A percentile compares a stretch with the other conserved stretches of the same genome.
Evolutionary conservation across 2,329 filamentous ascomycete species (phyloP).

Genomic region (Monosporascus sp.): DNA sequence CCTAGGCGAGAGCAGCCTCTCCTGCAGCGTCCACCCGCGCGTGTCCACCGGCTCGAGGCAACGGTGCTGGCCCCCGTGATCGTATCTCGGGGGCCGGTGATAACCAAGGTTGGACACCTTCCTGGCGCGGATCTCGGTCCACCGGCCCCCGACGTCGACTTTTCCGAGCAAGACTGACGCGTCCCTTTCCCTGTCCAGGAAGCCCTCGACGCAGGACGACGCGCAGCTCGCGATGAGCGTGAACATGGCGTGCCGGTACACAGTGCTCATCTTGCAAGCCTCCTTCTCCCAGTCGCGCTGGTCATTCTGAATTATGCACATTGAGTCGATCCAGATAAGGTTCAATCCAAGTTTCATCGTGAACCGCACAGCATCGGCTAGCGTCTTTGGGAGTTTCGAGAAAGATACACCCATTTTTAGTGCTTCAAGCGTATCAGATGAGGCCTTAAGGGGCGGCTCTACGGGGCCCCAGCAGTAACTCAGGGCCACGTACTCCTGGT

Average conservation of each 20-base stretch:
- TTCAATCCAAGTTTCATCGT: background rate
- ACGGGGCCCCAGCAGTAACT: no score
- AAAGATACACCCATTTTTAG: no score
- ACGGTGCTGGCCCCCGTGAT: background rate
- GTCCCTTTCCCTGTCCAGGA: background rate
- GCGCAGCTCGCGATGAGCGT: background rate
- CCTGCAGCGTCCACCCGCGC: background rate
- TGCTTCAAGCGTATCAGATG: no score
- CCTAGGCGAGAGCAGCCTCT: no score
- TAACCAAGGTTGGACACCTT: background rate
- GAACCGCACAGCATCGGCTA: no score
- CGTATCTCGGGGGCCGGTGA: background rate
- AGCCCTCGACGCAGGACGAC: background rate
- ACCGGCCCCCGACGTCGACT: background rate
- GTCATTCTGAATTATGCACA: background rate
- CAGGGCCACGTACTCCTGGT: no score
- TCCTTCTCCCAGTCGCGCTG: background rate
- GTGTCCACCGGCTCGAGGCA: background rate
- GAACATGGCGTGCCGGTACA: background rate
- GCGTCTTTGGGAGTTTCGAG: no score
- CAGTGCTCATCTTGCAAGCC: background rate
- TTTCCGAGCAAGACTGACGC: background rate
- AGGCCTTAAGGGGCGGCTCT: no score
- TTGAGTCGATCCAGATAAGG: background rate
- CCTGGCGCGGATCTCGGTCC: background rate